phyloP scores from a whole-genome alignment of 305 asterid genomes.

The Rubia balearica region DNA sequence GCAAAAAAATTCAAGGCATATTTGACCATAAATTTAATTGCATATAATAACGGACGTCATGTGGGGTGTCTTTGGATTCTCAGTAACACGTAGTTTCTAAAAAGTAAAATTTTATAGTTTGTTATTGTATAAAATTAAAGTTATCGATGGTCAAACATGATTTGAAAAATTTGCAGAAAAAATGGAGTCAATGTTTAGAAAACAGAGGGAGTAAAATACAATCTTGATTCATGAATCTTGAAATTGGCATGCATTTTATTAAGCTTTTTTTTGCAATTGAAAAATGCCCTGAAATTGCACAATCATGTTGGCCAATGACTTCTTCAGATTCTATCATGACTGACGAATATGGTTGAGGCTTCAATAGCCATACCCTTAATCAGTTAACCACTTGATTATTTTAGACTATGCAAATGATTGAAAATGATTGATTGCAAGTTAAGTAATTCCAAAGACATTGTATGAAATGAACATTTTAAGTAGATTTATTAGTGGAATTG shows the following conservation, averaged over 20 bases:
- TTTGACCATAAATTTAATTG: too few species aligned
- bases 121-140: too few species aligned
- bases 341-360: slow-evolving; percentile 17
- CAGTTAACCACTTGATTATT: slow-evolving; percentile 15
- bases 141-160: too few species aligned
- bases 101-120: too few species aligned
- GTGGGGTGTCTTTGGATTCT: too few species aligned
- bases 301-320: slow-evolving; percentile 20
- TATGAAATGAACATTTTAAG: slow-evolving; percentile 8
- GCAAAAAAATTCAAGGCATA: too few species aligned
- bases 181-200: too few species aligned
- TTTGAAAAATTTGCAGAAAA: too few species aligned
- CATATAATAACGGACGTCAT: too few species aligned
- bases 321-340: not conserved
- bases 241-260: not conserved
- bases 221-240: slow-evolving; percentile 3
- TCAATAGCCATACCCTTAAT: slow-evolving; percentile 15
- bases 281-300: not conserved
- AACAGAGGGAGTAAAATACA: too few species aligned
- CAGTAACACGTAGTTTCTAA: too few species aligned
- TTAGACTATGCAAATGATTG: slow-evolving; percentile 36
- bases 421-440: slow-evolving; percentile 27
- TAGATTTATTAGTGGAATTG: slow-evolving; percentile 4
- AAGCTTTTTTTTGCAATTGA: not conserved
- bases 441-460: not conserved